Evolutionary conservation across 768 basidiomycete genomes (phyloP).

Genomic region (Piloderma croceum): DNA sequence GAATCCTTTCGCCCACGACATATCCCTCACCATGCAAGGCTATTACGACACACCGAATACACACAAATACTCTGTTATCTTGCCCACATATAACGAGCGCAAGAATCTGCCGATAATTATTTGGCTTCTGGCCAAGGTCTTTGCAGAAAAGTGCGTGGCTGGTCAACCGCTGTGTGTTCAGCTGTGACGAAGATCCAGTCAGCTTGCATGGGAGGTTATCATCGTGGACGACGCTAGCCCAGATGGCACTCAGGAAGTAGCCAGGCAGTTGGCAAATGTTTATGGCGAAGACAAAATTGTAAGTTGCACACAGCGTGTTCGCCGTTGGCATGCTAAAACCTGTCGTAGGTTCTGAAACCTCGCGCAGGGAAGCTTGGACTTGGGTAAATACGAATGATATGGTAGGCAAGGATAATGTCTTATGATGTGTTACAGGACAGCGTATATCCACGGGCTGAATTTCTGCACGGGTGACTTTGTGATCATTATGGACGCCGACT

Average conservation of each 20-base stretch:
- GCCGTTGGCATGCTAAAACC: slow-evolving; percentile 3
- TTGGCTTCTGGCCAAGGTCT: slow-evolving; percentile 77
- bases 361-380: slow-evolving; percentile 88
- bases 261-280: slow-evolving; percentile 64
- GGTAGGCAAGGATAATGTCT: no score
- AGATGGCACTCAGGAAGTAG: slow-evolving; percentile 88
- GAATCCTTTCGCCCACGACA: slow-evolving; percentile 35
- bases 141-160: slow-evolving; percentile 63
- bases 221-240: slow-evolving; percentile 91
- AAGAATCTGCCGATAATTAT: slow-evolving; percentile 86
- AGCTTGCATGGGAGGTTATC: slow-evolving; percentile 81
- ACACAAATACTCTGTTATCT: slow-evolving; percentile 86
- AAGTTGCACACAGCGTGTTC: slow-evolving; percentile 18
- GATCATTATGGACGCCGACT: slow-evolving; percentile 96
- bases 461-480: slow-evolving; percentile 90
- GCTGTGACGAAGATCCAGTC: slow-evolving; percentile 34
- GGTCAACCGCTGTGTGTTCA: not conserved
- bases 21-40: slow-evolving; percentile 63
- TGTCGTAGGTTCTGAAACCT: slow-evolving; percentile 66
- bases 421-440: slow-evolving; percentile 54
- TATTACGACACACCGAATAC: slow-evolving; percentile 34
- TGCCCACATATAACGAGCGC: slow-evolving; percentile 92
- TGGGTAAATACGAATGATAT: no score
- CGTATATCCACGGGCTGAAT: slow-evolving; percentile 87
- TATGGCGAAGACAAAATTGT: slow-evolving; percentile 88